A percentile compares a stretch with the other conserved stretches of the same genome.
Evolutionary conservation across 1,139 yeast species (phyloP).

Genomic region (Diutina neorugosa): DNA sequence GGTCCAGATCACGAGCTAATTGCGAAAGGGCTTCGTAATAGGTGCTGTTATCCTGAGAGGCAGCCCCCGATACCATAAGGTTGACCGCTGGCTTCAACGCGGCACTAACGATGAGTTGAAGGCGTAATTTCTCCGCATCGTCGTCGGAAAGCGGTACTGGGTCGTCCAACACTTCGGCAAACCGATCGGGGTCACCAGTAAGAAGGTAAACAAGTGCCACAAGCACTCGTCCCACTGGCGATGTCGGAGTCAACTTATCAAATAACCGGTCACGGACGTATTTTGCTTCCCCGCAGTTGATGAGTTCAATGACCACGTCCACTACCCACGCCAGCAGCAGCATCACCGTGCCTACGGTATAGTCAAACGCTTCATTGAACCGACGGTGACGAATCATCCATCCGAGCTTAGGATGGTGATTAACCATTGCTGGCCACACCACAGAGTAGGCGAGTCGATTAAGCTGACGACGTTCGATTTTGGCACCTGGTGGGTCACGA

Average conservation of each 20-base stretch:
- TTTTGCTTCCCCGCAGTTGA: background rate
- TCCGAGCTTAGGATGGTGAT: background rate
- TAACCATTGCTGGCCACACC: slow-evolving; percentile 1
- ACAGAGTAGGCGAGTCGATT: background rate
- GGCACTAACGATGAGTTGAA: background rate
- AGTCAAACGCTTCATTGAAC: background rate
- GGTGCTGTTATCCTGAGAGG: background rate
- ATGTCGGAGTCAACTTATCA: background rate
- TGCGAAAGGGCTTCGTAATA: background rate
- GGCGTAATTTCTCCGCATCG: background rate
- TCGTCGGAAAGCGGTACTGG: background rate
- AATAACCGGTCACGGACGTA: slow-evolving; percentile 1
- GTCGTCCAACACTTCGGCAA: background rate
- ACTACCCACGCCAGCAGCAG: background rate
- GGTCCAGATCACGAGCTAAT: background rate
- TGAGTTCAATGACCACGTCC: background rate
- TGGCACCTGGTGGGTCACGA: background rate
- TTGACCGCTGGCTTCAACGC: background rate
- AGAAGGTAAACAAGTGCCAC: background rate
- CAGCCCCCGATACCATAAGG: background rate
- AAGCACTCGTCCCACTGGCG: background rate
- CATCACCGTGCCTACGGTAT: background rate
- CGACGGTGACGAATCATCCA: background rate
- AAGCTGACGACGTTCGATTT: background rate
- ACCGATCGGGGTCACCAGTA: background rate